These are phyloP conservation scores for Euphorbia schlechtendalii DNA, from an alignment of 441 rosid genomes.

Conservation along the genomic window DNA sequence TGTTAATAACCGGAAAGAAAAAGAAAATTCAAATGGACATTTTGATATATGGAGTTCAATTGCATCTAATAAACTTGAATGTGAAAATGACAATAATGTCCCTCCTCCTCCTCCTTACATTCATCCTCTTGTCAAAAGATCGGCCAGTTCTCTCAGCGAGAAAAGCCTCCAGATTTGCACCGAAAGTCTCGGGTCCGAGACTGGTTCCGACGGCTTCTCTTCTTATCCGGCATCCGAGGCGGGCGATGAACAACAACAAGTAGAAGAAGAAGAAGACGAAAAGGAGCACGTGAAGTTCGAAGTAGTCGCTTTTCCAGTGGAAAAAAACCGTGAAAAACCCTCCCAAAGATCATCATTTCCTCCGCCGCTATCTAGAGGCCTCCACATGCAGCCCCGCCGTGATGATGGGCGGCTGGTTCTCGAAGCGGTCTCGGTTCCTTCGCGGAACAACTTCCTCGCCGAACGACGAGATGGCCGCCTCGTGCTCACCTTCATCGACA, in stretches of 20 bases:
- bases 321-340: slow-evolving; percentile 27
- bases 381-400: slow-evolving; percentile 63
- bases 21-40: slow-evolving; percentile 30
- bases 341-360: slow-evolving; percentile 59
- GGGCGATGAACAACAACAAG: slow-evolving; percentile 29
- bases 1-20: slow-evolving; percentile 35
- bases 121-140: slow-evolving; percentile 56
- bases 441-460: slow-evolving; percentile 60
- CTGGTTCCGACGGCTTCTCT: slow-evolving; percentile 83
- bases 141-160: slow-evolving; percentile 49
- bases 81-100: slow-evolving; percentile 14
- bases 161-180: slow-evolving; percentile 86
- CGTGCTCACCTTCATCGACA: slow-evolving; percentile 48
- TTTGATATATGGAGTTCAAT: slow-evolving; percentile 64
- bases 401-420: slow-evolving; percentile 79
- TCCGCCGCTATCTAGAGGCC: slow-evolving; percentile 49
- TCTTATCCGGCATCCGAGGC: slow-evolving; percentile 53
- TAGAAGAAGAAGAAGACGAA: slow-evolving; percentile 6
- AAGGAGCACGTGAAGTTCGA: slow-evolving; percentile 9
- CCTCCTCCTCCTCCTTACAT: slow-evolving; percentile 45
- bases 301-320: slow-evolving; percentile 3
- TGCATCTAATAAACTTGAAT: slow-evolving; percentile 34
- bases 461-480: slow-evolving; percentile 82
- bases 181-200: slow-evolving; percentile 93
- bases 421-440: slow-evolving; percentile 69